Conservation (phyloP, 108 stramenopile genomes). For the Fragilariopsis cylindrus region DNA sequence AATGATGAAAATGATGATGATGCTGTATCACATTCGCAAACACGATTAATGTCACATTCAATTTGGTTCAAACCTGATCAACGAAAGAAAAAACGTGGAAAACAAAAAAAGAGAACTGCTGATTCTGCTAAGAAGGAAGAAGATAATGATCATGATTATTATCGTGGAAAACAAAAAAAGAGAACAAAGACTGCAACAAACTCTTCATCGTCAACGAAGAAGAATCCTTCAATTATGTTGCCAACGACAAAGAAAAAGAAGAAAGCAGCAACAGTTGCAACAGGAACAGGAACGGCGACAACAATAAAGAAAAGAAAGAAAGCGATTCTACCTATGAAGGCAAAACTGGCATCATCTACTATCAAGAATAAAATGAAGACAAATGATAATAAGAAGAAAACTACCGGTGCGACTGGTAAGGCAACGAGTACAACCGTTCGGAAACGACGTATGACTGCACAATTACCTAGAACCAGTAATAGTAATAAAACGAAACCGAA, state of each 20-base stretch:
- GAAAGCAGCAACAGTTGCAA: not conserved
- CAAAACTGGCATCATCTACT: not conserved
- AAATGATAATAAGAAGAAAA: not conserved
- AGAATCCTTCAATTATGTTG: not conserved
- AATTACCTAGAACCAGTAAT: not conserved
- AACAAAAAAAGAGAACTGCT: not conserved
- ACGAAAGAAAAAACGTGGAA: constrained; percentile 10
- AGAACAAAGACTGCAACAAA: not conserved
- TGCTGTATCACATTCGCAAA: not conserved
- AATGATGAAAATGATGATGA: not conserved
- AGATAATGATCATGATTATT: not conserved
- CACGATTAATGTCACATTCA: not conserved
- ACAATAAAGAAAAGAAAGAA: not conserved
- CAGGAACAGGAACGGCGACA: not conserved
- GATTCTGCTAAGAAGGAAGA: not conserved
- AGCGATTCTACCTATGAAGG: not conserved
- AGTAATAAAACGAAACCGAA: not conserved
- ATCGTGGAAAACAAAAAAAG: not conserved
- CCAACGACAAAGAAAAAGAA: not conserved
- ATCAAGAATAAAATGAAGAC: not conserved
- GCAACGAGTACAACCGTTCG: not conserved
- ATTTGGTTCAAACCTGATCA: constrained; percentile 15
- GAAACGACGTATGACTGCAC: not conserved
- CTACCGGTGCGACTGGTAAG: not conserved
- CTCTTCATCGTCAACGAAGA: not conserved